Base-by-base conservation (phyloP, 495 filamentous ascomycete genomes). In the Penicillium angulare region DNA sequence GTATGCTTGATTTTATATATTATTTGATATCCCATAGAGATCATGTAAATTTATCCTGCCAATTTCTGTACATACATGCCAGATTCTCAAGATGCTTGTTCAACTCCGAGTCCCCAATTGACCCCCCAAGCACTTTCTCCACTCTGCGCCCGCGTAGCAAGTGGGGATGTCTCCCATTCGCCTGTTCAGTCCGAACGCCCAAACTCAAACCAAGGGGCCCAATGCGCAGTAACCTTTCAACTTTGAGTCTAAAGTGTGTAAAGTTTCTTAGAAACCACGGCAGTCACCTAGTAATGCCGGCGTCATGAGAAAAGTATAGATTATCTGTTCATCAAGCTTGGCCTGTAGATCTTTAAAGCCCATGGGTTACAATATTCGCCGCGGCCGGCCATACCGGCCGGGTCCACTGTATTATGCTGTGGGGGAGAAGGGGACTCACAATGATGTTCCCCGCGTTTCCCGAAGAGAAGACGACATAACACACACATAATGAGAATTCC, bases 1-100 rank as follows among this genome's bases (percentile, higher is more conserved):
- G 39, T 56, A 60, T 20, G 43, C 42, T 16, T 53, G 29, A 18
- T 43, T 39, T 22, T 5, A 20, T 20, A 38, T 39, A n/a, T n/a
- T n/a, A n/a, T n/a, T n/a, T n/a, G n/a, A n/a, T n/a, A n/a, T n/a
- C n/a, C n/a, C n/a, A n/a, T n/a, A n/a, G n/a, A n/a, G n/a, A n/a
- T n/a, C n/a, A n/a, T n/a, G n/a, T n/a, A n/a, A n/a, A n/a, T n/a
- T n/a, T n/a, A n/a, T n/a, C n/a, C n/a, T n/a, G n/a, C n/a, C n/a
- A n/a, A n/a, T n/a, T n/a, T n/a, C n/a, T n/a, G n/a, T n/a, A n/a
- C n/a, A n/a, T n/a, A n/a, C n/a, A n/a, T n/a, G n/a, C n/a, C n/a
- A n/a, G 5, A 32, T 3, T 32, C 2, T 32, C 29, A 32, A n/a
- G n/a, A n/a, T n/a, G n/a, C n/a, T n/a, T n/a, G n/a, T n/a, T n/a